These are phyloP conservation scores for Populus trichocarpa DNA, from an alignment of 441 rosid species.

Conservation along the genomic window DNA sequence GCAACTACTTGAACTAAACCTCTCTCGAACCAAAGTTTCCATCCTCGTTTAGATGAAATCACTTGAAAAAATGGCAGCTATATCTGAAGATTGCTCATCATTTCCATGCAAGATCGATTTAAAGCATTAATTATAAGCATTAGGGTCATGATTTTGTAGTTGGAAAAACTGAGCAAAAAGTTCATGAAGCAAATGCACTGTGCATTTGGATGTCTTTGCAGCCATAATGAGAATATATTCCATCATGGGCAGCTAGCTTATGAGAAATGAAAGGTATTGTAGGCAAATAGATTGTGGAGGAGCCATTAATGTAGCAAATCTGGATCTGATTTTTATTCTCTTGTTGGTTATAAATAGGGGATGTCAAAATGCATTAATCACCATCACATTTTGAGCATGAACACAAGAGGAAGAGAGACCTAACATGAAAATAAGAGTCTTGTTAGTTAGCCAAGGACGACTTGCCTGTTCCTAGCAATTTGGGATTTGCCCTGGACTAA, in stretches of 20 bases:
- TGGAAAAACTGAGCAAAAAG: neutral
- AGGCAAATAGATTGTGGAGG: no score
- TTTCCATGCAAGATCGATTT: neutral
- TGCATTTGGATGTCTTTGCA: neutral
- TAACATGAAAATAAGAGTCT: conserved; percentile 5
- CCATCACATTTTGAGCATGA: neutral
- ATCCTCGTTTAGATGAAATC: neutral
- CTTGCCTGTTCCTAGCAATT: conserved; percentile 1
- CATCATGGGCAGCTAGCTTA: no score
- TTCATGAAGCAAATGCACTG: neutral
- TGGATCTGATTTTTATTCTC: neutral
- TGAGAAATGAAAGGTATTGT: no score
- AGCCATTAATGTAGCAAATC: no score
- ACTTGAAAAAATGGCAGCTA: neutral
- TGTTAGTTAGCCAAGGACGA: conserved; percentile 20
- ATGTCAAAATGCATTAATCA: neutral
- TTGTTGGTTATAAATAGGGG: neutral
- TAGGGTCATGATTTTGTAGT: neutral
- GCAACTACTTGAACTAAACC: neutral
- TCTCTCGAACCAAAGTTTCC: neutral
- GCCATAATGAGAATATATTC: no score
- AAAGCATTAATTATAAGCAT: neutral
- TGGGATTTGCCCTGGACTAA: neutral
- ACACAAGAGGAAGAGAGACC: neutral
- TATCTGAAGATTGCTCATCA: neutral